These are phyloP conservation scores for Trebouxia sp. DNA, from an alignment of 139 green algal species.

Conservation along the genomic window DNA sequence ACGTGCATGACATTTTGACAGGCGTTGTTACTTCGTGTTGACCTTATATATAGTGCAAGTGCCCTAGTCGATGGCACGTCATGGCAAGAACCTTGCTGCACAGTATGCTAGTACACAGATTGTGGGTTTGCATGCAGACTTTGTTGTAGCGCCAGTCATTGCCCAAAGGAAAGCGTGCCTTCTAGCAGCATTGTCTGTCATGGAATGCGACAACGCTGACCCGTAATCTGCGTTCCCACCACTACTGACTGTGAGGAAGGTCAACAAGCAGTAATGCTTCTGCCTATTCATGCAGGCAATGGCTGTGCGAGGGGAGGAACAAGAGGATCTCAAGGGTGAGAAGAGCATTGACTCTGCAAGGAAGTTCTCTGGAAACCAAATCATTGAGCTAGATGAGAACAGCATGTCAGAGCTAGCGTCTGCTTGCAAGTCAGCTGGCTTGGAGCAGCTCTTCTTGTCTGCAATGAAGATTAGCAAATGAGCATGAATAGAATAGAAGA, in stretches of 20 bases:
- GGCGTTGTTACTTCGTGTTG: too few species aligned
- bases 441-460: slow-evolving; percentile 66
- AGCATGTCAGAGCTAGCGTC: slow-evolving; percentile 64
- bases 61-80: too few species aligned
- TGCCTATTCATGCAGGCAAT: background rate
- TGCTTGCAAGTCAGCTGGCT: slow-evolving; percentile 48
- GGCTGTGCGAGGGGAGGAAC: slow-evolving; percentile 18
- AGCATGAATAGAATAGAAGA: background rate
- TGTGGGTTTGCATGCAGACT: too few species aligned
- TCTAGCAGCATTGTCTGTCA: too few species aligned
- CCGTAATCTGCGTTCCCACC: too few species aligned
- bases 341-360: slow-evolving; percentile 4
- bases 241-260: slow-evolving; percentile 27
- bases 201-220: too few species aligned
- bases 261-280: slow-evolving; percentile 1
- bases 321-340: background rate
- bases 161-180: too few species aligned
- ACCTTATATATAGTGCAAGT: too few species aligned
- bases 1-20: too few species aligned
- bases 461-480: slow-evolving; percentile 59
- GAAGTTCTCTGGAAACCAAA: background rate
- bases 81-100: too few species aligned
- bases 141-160: too few species aligned
- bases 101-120: too few species aligned
- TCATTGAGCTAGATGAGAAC: slow-evolving; percentile 58